Conservation (phyloP, 805 yeast genomes). For the Ogataea corticis region DNA sequence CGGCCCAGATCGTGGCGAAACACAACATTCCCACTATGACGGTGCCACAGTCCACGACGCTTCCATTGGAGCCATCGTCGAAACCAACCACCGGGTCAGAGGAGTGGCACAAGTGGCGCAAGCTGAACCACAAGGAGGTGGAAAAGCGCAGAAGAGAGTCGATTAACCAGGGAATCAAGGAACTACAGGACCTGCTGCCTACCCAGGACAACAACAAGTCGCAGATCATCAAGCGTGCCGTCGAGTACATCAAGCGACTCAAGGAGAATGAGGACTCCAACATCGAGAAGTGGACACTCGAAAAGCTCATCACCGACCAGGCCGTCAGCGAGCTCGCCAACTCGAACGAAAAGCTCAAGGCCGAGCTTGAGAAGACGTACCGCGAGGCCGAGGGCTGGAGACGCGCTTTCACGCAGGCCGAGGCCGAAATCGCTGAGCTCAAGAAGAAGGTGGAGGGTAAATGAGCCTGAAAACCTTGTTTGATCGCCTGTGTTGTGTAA, state of each 20-base stretch:
- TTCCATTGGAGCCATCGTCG: conserved; percentile 16
- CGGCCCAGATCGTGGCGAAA: neutral
- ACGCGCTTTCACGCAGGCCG: conserved; percentile 36
- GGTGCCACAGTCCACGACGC: conserved; percentile 22
- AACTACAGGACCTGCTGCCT: conserved; percentile 75
- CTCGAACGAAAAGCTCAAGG: conserved; percentile 83
- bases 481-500: conserved; percentile 7
- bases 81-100: conserved; percentile 75
- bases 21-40: conserved; percentile 24
- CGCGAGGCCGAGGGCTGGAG: conserved; percentile 88
- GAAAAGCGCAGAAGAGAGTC: conserved; percentile 90
- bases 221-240: conserved; percentile 83
- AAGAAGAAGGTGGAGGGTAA: conserved; percentile 17
- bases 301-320: conserved; percentile 88
- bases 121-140: conserved; percentile 92
- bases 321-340: conserved; percentile 82
- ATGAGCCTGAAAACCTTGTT: neutral
- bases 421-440: conserved; percentile 16
- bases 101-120: conserved; percentile 81
- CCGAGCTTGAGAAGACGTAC: conserved; percentile 88
- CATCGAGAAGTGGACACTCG: conserved; percentile 93
- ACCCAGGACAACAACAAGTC: conserved; percentile 87
- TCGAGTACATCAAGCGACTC: conserved; percentile 84
- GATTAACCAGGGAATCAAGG: conserved; percentile 84
- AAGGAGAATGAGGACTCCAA: conserved; percentile 87